phyloP scores from a whole-genome alignment of 139 green algal genomes.

The Chlorella sp. region DNA sequence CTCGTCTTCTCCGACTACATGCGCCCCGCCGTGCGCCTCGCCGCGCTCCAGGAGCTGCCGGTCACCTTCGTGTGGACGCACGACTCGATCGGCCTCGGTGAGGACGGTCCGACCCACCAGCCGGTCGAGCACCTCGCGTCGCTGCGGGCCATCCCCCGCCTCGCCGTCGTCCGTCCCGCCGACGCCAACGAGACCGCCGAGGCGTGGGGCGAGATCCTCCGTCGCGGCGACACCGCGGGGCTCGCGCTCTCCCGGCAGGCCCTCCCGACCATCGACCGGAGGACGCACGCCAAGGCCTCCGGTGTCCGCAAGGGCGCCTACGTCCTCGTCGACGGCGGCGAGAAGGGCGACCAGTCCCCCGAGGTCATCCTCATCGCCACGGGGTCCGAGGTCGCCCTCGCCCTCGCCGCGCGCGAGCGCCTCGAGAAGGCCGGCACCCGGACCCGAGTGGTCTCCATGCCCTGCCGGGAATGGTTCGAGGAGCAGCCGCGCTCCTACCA shows the following conservation, averaged over 20 bases:
- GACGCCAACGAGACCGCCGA: constrained; percentile 95
- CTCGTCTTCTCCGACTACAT: constrained; percentile 99
- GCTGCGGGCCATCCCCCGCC: constrained; percentile 98
- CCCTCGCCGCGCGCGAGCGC: constrained; percentile 63
- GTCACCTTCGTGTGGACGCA: constrained; percentile 98
- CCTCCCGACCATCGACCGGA: constrained; percentile 96
- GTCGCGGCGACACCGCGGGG: constrained; percentile 65
- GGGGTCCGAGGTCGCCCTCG: constrained; percentile 89
- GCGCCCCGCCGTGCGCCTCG: constrained; percentile 92
- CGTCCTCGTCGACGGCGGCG: constrained; percentile 60
- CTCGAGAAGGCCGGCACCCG: constrained; percentile 82
- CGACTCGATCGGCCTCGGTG: constrained; percentile 98
- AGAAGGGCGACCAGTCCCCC: no score
- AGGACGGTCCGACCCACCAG: constrained; percentile 99
- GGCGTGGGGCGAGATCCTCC: constrained; percentile 56
- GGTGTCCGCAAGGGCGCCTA: constrained; percentile 88
- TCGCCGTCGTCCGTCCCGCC: constrained; percentile 87
- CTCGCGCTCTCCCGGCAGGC: constrained; percentile 94
- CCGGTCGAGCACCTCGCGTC: constrained; percentile 95
- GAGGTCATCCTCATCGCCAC: constrained; percentile 95
- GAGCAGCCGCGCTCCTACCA: constrained; percentile 81
- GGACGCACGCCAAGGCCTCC: constrained; percentile 68
- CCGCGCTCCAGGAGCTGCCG: constrained; percentile 81
- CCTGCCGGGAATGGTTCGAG: constrained; percentile 96
- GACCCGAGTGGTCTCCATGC: constrained; percentile 91